Evolutionary conservation across 1,284 basidiomycete species (phyloP), one percentile per base, ranked within the genome.

Genomic region (Boletus sp.): DNA sequence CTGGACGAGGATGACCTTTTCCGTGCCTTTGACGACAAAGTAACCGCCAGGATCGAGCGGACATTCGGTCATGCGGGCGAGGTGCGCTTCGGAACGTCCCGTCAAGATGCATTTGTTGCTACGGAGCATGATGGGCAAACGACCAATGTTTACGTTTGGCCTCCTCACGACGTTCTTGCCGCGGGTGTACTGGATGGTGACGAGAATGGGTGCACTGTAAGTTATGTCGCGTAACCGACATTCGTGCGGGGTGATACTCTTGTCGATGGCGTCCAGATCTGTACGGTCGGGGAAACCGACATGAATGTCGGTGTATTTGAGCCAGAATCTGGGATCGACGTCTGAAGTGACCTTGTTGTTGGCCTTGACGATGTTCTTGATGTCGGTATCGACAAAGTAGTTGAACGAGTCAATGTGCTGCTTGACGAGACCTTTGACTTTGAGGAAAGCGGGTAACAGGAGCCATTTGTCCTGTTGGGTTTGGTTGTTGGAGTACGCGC

Each of bases 321-420:
- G 88, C 89, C 93, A 98, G 78, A 98, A 98, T 52, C 92, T 88
- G 13, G 97, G 97, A 77, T 99, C 96, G 67, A 98, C 94, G 69
- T 99, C 97, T 6, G 96, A 98, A 6, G 92, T 93, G 71, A 97
- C 89, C 71, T 94, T 93, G 76, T 88, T 89, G 75, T 98, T 98
- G 17, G 95, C 95, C 64, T 90, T 90, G 56, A 98, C 88, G 70
- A 99, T 98, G 69, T 97, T 97, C 76, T 96, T 97, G 73, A 98
- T 92, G 73, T 98, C 96, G 43, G 93, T 90, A 71, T 99, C 93
- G 70, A 99, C 94, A 75, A 99, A 99, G 78, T 98, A 97, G 80
- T 99, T 99, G 88, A 97, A 99, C 13, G 96, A 98, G 77, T 99
- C 98, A 69, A 99, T 94, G 74, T 99, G 97, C 76, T 99, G 97